Conservation (phyloP, 2,329 filamentous ascomycete genomes). For the Tothia fuscella region DNA sequence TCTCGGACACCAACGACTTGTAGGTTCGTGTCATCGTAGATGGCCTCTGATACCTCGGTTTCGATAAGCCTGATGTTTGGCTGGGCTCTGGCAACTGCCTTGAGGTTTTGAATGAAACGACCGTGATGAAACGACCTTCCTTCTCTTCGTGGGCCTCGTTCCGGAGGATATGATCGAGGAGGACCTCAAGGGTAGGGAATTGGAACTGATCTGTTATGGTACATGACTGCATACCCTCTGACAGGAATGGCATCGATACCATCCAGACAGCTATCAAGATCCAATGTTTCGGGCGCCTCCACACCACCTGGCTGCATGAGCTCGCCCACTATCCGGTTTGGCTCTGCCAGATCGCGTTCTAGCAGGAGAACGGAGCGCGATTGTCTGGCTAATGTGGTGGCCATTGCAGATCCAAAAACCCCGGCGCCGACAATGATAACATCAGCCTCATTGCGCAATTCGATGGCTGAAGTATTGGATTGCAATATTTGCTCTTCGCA, state of each 20-base stretch:
- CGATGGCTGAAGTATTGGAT: too few species aligned
- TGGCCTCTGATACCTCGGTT: slow-evolving; percentile 70
- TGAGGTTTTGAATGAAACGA: slow-evolving; percentile 73
- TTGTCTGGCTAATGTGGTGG: slow-evolving; percentile 74
- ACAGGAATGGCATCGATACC: slow-evolving; percentile 77
- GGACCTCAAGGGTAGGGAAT: slow-evolving; percentile 64
- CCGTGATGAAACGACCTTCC: slow-evolving; percentile 89
- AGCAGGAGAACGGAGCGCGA: slow-evolving; percentile 82
- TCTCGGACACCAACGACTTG: slow-evolving; percentile 77
- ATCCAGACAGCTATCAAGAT: slow-evolving; percentile 72
- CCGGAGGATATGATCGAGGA: too few species aligned
- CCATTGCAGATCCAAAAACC: slow-evolving; percentile 75
- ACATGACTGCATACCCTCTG: slow-evolving; percentile 79
- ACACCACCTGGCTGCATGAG: slow-evolving; percentile 88
- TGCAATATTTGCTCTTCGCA: too few species aligned
- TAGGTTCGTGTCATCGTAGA: slow-evolving; percentile 51
- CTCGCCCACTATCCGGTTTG: slow-evolving; percentile 92
- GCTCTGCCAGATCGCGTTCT: slow-evolving; percentile 80
- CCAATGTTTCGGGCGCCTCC: slow-evolving; percentile 64
- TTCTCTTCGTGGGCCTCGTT: slow-evolving; percentile 41
- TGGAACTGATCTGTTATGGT: slow-evolving; percentile 57
- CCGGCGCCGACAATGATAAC: slow-evolving; percentile 88
- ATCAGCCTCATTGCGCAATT: slow-evolving; percentile 60
- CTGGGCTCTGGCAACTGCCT: slow-evolving; percentile 69
- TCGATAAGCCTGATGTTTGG: slow-evolving; percentile 87